Evolutionary conservation across 805 yeast genomes (phyloP).

Genomic region (Candida ponderosae): DNA sequence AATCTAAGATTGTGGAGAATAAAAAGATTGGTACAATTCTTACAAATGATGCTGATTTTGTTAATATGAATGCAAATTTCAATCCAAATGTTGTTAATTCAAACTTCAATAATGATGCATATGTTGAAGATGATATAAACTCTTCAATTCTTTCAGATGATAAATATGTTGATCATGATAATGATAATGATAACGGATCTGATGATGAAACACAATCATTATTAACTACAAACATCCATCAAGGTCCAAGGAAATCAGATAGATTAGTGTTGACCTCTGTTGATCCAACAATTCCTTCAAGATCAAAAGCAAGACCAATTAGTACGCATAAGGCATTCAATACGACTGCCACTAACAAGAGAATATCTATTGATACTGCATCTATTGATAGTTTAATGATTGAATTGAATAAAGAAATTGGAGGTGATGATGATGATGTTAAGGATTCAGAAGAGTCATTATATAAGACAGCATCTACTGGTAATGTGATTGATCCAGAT

Average conservation of each 20-base stretch:
- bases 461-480: not conserved
- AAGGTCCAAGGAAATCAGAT: constrained; percentile 4
- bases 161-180: not conserved
- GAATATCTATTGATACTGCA: constrained; percentile 4
- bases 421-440: not conserved
- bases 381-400: constrained; percentile 8
- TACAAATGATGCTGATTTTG: not conserved
- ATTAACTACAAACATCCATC: constrained; percentile 9
- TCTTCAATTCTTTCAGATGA: not conserved
- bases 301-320: constrained; percentile 21
- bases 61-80: no score
- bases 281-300: constrained; percentile 18
- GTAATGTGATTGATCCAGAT: not conserved
- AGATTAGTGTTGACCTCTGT: constrained; percentile 7
- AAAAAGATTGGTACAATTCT: not conserved
- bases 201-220: constrained; percentile 6
- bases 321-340: constrained; percentile 2
- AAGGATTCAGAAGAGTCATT: not conserved
- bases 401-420: constrained; percentile 7
- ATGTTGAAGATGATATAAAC: not conserved
- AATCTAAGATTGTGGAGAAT: not conserved
- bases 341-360: no score
- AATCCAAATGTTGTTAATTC: no score
- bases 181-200: not conserved
- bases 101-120: no score